A percentile compares a stretch with the other conserved stretches of the same genome.
Evolutionary conservation across 805 yeast genomes (phyloP).

Genomic region (Nakazawaea holstii): DNA sequence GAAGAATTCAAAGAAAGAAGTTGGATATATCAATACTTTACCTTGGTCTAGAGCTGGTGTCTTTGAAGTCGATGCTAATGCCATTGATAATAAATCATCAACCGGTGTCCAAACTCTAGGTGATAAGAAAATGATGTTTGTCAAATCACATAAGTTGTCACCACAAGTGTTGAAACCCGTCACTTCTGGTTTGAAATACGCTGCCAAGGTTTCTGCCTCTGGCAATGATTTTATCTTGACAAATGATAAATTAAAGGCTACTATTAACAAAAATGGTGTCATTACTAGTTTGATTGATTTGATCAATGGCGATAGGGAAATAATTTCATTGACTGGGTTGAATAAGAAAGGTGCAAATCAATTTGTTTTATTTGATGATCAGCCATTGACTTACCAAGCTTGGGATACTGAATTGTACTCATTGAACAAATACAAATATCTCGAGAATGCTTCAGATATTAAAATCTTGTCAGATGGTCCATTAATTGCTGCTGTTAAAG

Average conservation of each 20-base stretch:
- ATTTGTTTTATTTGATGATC: slow-evolving; percentile 78
- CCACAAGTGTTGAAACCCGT: slow-evolving; percentile 20
- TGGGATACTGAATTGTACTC: slow-evolving; percentile 97
- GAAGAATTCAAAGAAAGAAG: slow-evolving; percentile 10
- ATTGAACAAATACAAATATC: slow-evolving; percentile 59
- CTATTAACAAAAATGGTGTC: slow-evolving; percentile 45
- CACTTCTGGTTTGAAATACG: slow-evolving; percentile 27
- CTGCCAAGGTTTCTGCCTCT: slow-evolving; percentile 30
- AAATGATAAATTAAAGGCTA: slow-evolving; percentile 58
- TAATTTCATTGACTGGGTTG: slow-evolving; percentile 57
- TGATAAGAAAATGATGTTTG: slow-evolving; percentile 6
- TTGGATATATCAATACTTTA: slow-evolving; percentile 43
- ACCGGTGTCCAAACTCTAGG: background rate
- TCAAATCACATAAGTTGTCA: slow-evolving; percentile 11
- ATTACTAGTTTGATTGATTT: slow-evolving; percentile 62
- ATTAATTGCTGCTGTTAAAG: slow-evolving; percentile 56
- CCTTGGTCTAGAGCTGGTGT: slow-evolving; percentile 60
- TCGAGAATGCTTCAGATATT: slow-evolving; percentile 35
- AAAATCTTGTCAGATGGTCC: slow-evolving; percentile 44
- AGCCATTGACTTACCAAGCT: slow-evolving; percentile 88
- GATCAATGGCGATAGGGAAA: slow-evolving; percentile 50
- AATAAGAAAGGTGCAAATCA: slow-evolving; percentile 73
- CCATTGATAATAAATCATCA: background rate
- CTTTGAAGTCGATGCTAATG: slow-evolving; percentile 17
- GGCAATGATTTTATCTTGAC: slow-evolving; percentile 43